Evolutionary conservation across 164 flowering plant species (phyloP), one percentile per base, ranked within the genome.

Genomic region (Aristolochia californica): DNA sequence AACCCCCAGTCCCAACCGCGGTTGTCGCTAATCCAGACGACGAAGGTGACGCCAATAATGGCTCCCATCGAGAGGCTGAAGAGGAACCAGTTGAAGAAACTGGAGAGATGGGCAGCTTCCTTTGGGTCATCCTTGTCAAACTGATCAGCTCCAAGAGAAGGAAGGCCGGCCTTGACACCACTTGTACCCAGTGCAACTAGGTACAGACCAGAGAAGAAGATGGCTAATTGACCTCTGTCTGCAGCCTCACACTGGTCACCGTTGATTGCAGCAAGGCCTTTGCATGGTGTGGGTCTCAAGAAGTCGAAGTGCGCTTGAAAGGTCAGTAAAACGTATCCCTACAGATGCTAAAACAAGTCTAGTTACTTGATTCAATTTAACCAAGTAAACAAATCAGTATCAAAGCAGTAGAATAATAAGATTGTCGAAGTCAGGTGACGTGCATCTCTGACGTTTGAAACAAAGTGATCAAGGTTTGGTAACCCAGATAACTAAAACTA

Each of bases 71-170:
- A 76, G 52, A 80, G 60, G 61, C 78, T 80, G 57, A 83, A 75
- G 66, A 82, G 49, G 67, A 80, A 72, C 84, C 85, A 86, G 66
- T 86, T 83, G 77, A 86, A 86, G 74, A 66, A 86, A 60, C 85
- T 83, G 3, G 89, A 72, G 16, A 86, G 67, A 13, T 58, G 60
- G 53, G 71, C 25, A 28, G 79, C 78, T 60, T 75, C 83, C 43
- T 74, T 69, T 14, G 83, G 80, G 66, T 82, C 72, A n/a, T 40
- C 73, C 24, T 72, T 74, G 43, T 86, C 83, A 22, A 82, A 86
- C 51, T 86, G 94, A 60, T 86, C 94, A 0, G 94, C 94, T 17
- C 94, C 94, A 5, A 86, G 64, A 1, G 89, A 53, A 5, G 94
- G 94, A 49, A 83, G 40, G 14, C 75, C 85, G 0, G 87, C 87